These are phyloP conservation scores for Patellifolia procumbens DNA, from an alignment of 179 eudicot species.

Conservation along the genomic window DNA sequence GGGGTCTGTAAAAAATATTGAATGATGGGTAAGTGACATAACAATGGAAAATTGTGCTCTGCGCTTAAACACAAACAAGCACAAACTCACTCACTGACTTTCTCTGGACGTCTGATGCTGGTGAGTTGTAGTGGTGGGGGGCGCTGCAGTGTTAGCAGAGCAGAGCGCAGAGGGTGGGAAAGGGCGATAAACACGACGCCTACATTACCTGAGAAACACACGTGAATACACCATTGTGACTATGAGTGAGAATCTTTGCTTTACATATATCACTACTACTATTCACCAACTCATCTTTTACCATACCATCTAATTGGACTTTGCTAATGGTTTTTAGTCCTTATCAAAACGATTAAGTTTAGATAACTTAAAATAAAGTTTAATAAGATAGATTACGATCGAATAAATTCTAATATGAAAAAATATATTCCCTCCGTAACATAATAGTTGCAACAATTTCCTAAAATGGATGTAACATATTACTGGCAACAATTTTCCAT, in stretches of 20 bases:
- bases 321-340: too few relatives aligned
- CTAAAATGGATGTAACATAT: too few relatives aligned
- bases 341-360: too few relatives aligned
- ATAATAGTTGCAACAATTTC: too few relatives aligned
- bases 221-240: slow-evolving; percentile 28
- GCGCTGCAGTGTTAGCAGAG: background rate
- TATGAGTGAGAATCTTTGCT: slow-evolving; percentile 20
- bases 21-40: slow-evolving; percentile 18
- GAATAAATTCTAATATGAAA: too few relatives aligned
- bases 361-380: too few relatives aligned
- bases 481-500: too few relatives aligned
- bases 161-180: background rate
- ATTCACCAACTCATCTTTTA: too few relatives aligned
- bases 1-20: background rate
- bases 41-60: slow-evolving; percentile 22
- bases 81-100: background rate
- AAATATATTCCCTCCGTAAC: too few relatives aligned
- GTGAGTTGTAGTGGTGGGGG: slow-evolving; percentile 9
- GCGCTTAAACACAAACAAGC: background rate
- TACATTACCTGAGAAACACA: slow-evolving; percentile 31
- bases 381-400: too few relatives aligned
- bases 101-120: background rate
- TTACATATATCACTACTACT: too few relatives aligned
- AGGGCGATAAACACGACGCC: slow-evolving; percentile 33
- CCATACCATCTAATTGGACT: too few relatives aligned